Base-by-base conservation (phyloP, 768 basidiomycete genomes). In the Coprinopsis sp. region DNA sequence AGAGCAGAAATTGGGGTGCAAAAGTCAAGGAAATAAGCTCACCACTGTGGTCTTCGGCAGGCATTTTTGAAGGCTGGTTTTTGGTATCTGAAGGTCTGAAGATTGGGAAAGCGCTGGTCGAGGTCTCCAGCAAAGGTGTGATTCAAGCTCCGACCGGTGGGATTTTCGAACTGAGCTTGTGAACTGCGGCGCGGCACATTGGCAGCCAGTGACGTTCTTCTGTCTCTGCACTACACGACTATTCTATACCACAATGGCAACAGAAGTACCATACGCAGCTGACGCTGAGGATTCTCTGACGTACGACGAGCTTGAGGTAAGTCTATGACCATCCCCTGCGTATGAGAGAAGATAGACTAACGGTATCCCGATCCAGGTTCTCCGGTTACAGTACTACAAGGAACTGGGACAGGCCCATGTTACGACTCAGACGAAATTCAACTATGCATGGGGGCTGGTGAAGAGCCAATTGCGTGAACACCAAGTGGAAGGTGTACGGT, bases 401-500 rank as follows among this genome's bases (percentile, higher is more conserved):
- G 95, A 99, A 63, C 71, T 81, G 16, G 72, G 78, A 1, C 84
- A 91, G 53, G 76, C 81, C 40, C 92, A 95, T 64, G 78, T 96
- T 49, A 91, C 91, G 8, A 78, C 85, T 6, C 96, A 99, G 69
- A 95, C 93, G 31, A 94, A 91, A 64, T 99, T 99, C 73, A 98
- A 98, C 70, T 94, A 87, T 65, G 81, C 91, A 31, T 96, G 95
- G 95, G 95, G 95, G 2, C 73, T 95, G 25, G 90, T 98, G 43
- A 98, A 98, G 73, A 91, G 89, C 57, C 88, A 87, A 11, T 65
- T 79, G 55, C 77, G 79, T 33, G 84, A 89, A 24, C 78, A 96
- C 57, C 93, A 98, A 59, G 88, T 87, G 0, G 89, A 96, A 60
- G 96, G 96, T 18, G 91, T 98, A 38, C 80, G 81, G 53, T 61